Evolutionary conservation across 2,329 filamentous ascomycete species (phyloP), one percentile per base, ranked within the genome.

Genomic region (Onygena corvina): DNA sequence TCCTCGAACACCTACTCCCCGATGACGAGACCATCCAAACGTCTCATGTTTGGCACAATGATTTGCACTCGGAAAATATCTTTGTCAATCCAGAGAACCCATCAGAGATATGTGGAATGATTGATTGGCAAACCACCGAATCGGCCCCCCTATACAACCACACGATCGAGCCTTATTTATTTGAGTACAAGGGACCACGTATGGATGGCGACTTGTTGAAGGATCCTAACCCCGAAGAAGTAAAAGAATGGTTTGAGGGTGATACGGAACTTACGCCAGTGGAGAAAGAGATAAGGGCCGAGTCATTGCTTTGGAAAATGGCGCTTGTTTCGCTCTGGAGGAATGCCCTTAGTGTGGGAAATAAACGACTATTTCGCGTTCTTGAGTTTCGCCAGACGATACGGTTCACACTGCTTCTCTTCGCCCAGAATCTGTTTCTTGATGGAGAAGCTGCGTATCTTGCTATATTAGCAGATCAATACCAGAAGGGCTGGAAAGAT

Each of bases 41-140:
- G 42, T 55, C 66, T n/a, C 60, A 61, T 31, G 50, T 71, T 29
- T 69, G 62, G 65, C 67, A 71, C 56, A 58, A 57, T 42, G 66
- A 70, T 56, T 57, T 70, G 16, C 64, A 66, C 53, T 49, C 63
- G 12, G 57, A 59, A 5, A 71, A 70, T 53, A 57, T 71, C 27
- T 71, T 70, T 50, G 60, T 70, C 21, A 42, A 65, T 29, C 48
- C 45, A 16, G 46, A 14, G 23, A 46, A 53, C 9, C 51, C 51
- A 16, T 44, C 38, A 18, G 44, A 42, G 16, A 57, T 61, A 14
- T 7, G 53, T 7, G 56, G 57, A 12, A 57, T 60, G 11, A 57
- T 60, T 25, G 57, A 60, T 49, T 62, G 60, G 59, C 58, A 60
- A 45, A 57, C 50, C 4, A 40, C 53, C 16, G 59, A 62, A 33